These are phyloP conservation scores for Termitomyces titanicus DNA, from an alignment of 768 basidiomycete species.

Conservation along the genomic window DNA sequence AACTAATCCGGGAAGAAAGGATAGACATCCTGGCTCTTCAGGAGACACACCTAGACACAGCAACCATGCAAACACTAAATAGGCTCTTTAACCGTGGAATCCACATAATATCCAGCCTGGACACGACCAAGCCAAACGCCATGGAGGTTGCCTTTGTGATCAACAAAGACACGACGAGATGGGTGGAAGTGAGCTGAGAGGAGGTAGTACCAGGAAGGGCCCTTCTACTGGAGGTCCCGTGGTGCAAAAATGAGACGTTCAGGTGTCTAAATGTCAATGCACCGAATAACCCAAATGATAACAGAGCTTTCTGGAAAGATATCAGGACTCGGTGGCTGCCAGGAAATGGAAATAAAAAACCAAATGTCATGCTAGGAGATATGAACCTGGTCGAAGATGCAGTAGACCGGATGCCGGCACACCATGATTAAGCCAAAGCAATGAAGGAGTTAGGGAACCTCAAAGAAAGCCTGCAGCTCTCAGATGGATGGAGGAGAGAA, in stretches of 20 bases:
- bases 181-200: slow-evolving; percentile 8
- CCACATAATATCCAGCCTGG: slow-evolving; percentile 13
- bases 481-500: background rate
- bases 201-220: slow-evolving; percentile 21
- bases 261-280: background rate
- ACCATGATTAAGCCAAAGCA: background rate
- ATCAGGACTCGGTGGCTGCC: background rate
- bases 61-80: slow-evolving; percentile 5
- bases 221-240: slow-evolving; percentile 11
- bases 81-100: slow-evolving; percentile 9
- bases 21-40: slow-evolving; percentile 29
- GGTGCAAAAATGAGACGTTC: slow-evolving; percentile 1
- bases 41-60: slow-evolving; percentile 22
- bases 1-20: slow-evolving; percentile 19
- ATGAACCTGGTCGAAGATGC: slow-evolving; percentile 37
- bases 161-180: slow-evolving; percentile 20
- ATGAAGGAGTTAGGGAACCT: too few species aligned
- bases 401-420: background rate
- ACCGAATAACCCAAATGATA: background rate
- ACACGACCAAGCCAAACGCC: slow-evolving; percentile 7
- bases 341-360: slow-evolving; percentile 3
- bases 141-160: slow-evolving; percentile 23
- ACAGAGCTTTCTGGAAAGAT: background rate
- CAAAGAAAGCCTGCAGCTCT: too few species aligned
- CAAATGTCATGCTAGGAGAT: slow-evolving; percentile 36